These are phyloP conservation scores for Reutealis trisperma DNA, from an alignment of 345 rosid species.

Conservation along the genomic window DNA sequence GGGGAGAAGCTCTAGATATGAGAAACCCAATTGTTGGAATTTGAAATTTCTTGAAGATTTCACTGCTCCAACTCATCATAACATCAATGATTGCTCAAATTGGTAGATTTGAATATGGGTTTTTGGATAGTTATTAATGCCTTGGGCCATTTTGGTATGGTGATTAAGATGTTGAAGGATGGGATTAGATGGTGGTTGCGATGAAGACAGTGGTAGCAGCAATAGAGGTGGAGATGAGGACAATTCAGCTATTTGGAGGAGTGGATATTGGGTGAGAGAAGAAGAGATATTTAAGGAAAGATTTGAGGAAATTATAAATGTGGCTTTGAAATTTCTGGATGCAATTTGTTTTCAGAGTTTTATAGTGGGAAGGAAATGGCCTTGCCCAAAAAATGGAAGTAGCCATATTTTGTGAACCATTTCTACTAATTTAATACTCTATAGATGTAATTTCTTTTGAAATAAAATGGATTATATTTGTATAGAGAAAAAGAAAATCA, in stretches of 20 bases:
- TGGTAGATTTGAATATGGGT: neutral
- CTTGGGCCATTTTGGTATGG: constrained; percentile 18
- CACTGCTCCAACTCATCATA: constrained; percentile 36
- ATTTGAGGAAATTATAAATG: constrained; percentile 36
- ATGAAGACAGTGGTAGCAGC: constrained; percentile 6
- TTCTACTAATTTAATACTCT: no score
- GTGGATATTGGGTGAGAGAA: constrained; percentile 31
- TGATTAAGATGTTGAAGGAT: neutral
- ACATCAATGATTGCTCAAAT: constrained; percentile 43
- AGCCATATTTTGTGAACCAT: constrained; percentile 30
- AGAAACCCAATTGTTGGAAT: constrained; percentile 22
- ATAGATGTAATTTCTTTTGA: no score
- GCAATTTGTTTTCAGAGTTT: constrained; percentile 44
- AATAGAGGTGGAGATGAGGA: constrained; percentile 16
- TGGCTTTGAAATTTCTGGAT: constrained; percentile 24
- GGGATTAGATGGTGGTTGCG: constrained; percentile 12
- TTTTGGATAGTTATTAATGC: constrained; percentile 12
- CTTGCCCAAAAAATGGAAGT: constrained; percentile 43
- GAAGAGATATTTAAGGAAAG: constrained; percentile 34
- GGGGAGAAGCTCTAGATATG: no score
- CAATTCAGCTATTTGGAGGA: constrained; percentile 17
- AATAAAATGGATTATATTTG: no score
- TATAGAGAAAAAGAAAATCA: no score
- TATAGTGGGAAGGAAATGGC: constrained; percentile 46
- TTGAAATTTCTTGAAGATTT: constrained; percentile 9